Base-by-base conservation (phyloP, 2,329 filamentous ascomycete genomes). In the Fusarium poae region DNA sequence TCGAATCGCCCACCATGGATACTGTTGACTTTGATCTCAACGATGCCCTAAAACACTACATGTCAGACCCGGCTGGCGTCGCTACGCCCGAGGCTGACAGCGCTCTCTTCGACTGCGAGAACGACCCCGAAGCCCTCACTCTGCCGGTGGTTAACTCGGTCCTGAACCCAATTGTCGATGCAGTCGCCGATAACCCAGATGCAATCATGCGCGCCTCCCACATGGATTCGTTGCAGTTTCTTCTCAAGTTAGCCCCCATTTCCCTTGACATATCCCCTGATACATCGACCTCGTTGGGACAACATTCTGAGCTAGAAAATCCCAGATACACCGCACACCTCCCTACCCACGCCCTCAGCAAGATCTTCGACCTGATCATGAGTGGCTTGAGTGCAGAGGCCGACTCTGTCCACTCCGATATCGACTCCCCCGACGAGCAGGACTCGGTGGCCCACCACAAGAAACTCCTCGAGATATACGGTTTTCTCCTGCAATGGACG, bases 21-120 rank as follows among this genome's bases (percentile, higher is more conserved):
- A 92, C 92, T 83, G 87, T 94, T 78, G 87, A 91, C 76, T 99
- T 99, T 82, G 93, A 98, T 80, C 93, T 99, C 81, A 97, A 97
- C 79, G 92, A 97, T 83, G 93, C 94, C 71, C 91, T 98, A 80
- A 97, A 97, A 85, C 88, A 93, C 79, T 99, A 97, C 82, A 92
- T 97, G 87, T 97, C 93, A 81, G 95, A 98, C 79, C 95, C 96
- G 11, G 85, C 89, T 45, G 88, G 89, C 39, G 92, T 98, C 57
- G 85, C 91, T 10, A 97, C 94, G 4, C 90, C 92, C 43, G 95
- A 98, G 79, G 96, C 94, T 57, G 92, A 96, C 73, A 81, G 89
- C 44, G 88, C 91, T 62, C 88, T 99, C 21, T 86, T 94, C 74
- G 95, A 98, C 78, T 97, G 93, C 86, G 96, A 98, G 83, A 92